These are phyloP conservation scores for Phytopythium chamaehyphon DNA, from an alignment of 352 stramenopile genomes.

Conservation along the genomic window DNA sequence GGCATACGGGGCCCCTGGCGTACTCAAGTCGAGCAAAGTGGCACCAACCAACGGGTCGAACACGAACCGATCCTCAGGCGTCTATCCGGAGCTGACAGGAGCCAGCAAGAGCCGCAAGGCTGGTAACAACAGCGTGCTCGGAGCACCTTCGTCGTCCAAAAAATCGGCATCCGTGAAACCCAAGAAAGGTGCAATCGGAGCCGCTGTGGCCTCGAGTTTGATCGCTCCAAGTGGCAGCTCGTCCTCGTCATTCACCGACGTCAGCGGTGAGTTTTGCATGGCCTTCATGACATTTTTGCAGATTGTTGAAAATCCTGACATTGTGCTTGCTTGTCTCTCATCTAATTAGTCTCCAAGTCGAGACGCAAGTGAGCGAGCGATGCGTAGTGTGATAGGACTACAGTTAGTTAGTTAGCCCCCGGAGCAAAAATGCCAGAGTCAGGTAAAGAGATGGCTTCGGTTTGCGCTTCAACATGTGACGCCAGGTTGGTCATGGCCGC, in stretches of 20 bases:
- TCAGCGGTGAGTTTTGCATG: slow-evolving; percentile 2
- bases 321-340: too few relatives aligned
- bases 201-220: slow-evolving; percentile 9
- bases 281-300: too few relatives aligned
- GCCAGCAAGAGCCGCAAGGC: slow-evolving; percentile 24
- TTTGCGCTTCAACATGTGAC: too few relatives aligned
- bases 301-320: too few relatives aligned
- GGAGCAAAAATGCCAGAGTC: too few relatives aligned
- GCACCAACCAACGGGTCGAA: slow-evolving; percentile 18
- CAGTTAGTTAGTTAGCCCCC: background rate
- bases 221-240: slow-evolving; percentile 6
- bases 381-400: background rate
- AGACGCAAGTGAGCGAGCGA: slow-evolving; percentile 4
- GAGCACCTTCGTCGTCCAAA: slow-evolving; percentile 4
- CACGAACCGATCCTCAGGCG: slow-evolving; percentile 24
- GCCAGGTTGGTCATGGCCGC: too few relatives aligned
- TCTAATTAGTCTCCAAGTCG: slow-evolving; percentile 10
- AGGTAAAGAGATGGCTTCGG: too few relatives aligned
- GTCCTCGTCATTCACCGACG: slow-evolving; percentile 6
- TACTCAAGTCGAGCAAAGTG: slow-evolving; percentile 23
- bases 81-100: slow-evolving; percentile 18
- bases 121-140: slow-evolving; percentile 7
- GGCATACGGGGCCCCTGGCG: slow-evolving; percentile 13
- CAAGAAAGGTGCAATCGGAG: slow-evolving; percentile 9
- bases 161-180: slow-evolving; percentile 5